Conservation (phyloP, 2,329 filamentous ascomycete species). For the Neopestalotiopsis sp. region DNA sequence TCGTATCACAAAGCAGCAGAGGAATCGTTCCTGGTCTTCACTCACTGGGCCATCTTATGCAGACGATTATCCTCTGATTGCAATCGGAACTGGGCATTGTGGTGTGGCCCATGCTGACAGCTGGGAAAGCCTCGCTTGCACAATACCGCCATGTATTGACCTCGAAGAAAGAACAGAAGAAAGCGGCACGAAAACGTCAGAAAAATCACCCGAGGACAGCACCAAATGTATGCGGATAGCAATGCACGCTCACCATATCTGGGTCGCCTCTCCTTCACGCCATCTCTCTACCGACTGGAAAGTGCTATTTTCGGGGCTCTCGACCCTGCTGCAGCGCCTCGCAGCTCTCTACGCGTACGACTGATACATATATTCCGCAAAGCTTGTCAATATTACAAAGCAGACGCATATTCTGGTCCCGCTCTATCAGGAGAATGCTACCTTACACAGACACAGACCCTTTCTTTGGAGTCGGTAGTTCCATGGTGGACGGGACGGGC, state of each 20-base stretch:
- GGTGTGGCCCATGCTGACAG: slow-evolving; percentile 2
- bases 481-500: neutral
- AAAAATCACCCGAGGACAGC: neutral
- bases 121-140: neutral
- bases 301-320: neutral
- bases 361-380: neutral
- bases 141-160: neutral
- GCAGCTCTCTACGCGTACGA: neutral
- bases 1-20: neutral
- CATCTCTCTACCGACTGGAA: neutral
- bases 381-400: slow-evolving; percentile 3
- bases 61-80: neutral
- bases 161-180: neutral
- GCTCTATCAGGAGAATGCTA: neutral
- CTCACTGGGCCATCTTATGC: neutral
- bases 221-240: neutral
- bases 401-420: neutral
- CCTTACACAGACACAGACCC: neutral
- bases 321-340: slow-evolving; percentile 2
- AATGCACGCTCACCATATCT: neutral
- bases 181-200: neutral
- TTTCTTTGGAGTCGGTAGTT: slow-evolving; percentile 2
- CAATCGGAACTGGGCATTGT: neutral
- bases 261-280: neutral
- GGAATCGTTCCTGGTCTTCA: neutral